Evolutionary conservation across 768 basidiomycete species (phyloP).

Genomic region (Tremella yokohamensis): DNA sequence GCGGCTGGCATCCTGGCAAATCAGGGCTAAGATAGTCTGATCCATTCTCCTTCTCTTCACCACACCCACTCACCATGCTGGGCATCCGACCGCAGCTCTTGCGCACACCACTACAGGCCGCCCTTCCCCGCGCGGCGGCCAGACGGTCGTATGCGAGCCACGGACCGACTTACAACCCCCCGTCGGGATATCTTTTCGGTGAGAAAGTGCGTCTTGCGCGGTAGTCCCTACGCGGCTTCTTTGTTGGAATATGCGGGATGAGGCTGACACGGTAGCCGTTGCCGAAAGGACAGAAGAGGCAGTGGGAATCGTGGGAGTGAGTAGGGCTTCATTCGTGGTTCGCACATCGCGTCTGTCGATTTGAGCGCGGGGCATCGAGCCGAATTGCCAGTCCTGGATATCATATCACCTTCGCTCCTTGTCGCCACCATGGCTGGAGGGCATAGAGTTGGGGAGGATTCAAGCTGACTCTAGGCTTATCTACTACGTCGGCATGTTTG

Average conservation of each 20-base stretch:
- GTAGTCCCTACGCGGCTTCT: background rate
- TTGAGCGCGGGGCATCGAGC: too few species aligned
- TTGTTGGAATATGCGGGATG: background rate
- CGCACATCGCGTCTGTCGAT: too few species aligned
- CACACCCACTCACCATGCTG: background rate
- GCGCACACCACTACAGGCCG: slow-evolving; percentile 6
- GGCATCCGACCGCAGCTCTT: slow-evolving; percentile 2
- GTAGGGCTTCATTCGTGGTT: slow-evolving; percentile 8
- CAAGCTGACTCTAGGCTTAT: slow-evolving; percentile 53
- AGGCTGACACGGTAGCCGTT: slow-evolving; percentile 9
- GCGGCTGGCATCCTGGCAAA: too few species aligned
- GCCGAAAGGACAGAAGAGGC: slow-evolving; percentile 58
- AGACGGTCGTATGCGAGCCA: slow-evolving; percentile 30
- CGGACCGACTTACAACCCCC: slow-evolving; percentile 81
- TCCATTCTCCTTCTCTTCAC: background rate
- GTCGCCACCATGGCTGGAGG: too few species aligned
- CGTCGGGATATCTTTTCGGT: slow-evolving; percentile 78
- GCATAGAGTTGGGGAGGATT: too few species aligned
- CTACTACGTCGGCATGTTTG: slow-evolving; percentile 90
- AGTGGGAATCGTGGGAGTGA: slow-evolving; percentile 81
- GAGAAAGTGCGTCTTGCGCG: slow-evolving; percentile 67
- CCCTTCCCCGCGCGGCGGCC: background rate
- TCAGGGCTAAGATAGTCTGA: too few species aligned
- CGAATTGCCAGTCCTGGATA: too few species aligned
- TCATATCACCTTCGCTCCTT: too few species aligned